Conservation (phyloP, 78 protist genomes). For the Dictyostelium discoideum region DNA sequence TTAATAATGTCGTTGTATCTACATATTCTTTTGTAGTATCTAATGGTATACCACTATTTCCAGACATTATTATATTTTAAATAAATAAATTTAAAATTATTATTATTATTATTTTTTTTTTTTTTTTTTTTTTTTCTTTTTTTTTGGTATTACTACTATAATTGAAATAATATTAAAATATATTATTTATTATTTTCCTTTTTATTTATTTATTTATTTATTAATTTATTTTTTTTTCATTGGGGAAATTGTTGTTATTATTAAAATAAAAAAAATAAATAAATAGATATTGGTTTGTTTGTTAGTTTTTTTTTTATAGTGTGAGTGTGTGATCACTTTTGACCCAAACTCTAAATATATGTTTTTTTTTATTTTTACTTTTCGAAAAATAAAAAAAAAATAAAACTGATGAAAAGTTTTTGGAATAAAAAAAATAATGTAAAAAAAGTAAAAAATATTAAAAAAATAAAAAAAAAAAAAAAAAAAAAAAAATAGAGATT, state of each 20-base stretch:
- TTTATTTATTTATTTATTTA: too few species aligned
- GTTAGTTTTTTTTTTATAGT: background rate
- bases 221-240: background rate
- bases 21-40: background rate
- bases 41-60: background rate
- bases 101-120: background rate
- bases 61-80: background rate
- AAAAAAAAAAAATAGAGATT: too few species aligned
- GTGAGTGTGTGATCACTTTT: background rate
- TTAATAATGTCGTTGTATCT: constrained; percentile 10
- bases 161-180: too few species aligned
- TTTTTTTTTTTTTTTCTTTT: background rate
- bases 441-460: too few species aligned
- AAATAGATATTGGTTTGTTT: background rate
- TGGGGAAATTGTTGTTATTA: background rate
- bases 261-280: too few species aligned
- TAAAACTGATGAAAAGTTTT: too few species aligned
- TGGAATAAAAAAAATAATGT: background rate
- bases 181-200: too few species aligned
- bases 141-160: background rate
- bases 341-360: background rate
- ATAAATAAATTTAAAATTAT: background rate
- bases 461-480: too few species aligned
- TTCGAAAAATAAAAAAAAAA: background rate
- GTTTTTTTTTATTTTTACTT: background rate